Evolutionary conservation across 176 grass and related monocot genomes (phyloP).

Genomic region (Avena sativa): DNA sequence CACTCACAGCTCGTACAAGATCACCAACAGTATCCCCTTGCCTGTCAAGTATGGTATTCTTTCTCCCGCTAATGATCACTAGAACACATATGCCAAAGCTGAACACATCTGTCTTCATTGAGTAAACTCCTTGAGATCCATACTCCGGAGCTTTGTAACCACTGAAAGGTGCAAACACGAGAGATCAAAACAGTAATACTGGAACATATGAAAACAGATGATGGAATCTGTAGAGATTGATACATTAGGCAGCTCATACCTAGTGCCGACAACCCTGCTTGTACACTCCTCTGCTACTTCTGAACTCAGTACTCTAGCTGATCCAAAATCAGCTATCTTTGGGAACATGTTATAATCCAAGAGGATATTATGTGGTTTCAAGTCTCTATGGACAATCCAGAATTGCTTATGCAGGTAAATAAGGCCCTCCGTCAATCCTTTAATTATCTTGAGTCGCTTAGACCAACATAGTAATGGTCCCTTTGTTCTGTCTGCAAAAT

Average conservation of each 20-base stretch:
- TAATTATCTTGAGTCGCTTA: constrained; percentile 51
- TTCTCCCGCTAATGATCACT: constrained; percentile 48
- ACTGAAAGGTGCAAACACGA: constrained; percentile 24
- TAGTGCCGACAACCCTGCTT: constrained; percentile 51
- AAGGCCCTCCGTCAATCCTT: constrained; percentile 49
- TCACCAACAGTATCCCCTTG: constrained; percentile 46
- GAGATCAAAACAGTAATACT: neutral
- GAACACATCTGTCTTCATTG: constrained; percentile 61
- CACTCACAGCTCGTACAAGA: constrained; percentile 59
- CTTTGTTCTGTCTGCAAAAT: constrained; percentile 16
- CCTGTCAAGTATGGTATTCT: constrained; percentile 34
- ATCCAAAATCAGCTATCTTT: constrained; percentile 54
- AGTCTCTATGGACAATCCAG: constrained; percentile 54
- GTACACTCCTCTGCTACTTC: constrained; percentile 37
- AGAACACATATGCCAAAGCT: constrained; percentile 58
- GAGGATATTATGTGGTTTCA: constrained; percentile 50
- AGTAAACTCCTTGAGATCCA: constrained; percentile 45
- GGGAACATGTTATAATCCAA: constrained; percentile 49
- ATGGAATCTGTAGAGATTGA: neutral
- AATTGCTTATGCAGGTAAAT: constrained; percentile 54
- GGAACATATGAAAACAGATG: neutral
- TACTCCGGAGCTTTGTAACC: constrained; percentile 65
- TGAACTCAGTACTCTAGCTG: constrained; percentile 45
- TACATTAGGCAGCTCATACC: constrained; percentile 31
- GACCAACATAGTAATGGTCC: constrained; percentile 26